Conservation (phyloP, 495 filamentous ascomycete species). For the Annulohypoxylon moriforme region DNA sequence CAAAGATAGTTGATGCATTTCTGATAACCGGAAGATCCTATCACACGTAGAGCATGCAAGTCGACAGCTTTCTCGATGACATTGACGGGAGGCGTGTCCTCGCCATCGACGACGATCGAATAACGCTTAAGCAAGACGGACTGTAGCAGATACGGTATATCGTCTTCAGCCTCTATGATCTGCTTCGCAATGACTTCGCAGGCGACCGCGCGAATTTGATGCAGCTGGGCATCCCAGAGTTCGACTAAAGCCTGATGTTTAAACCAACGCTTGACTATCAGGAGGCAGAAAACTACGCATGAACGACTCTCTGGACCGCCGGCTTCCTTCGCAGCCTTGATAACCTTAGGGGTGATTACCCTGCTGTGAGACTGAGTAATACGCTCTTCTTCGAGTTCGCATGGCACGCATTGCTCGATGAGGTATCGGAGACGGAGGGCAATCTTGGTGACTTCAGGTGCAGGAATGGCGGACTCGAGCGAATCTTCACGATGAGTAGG, state of each 20-base stretch:
- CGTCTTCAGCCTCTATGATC: conserved; percentile 86
- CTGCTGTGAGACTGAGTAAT: conserved; percentile 83
- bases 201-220: conserved; percentile 80
- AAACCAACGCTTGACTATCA: conserved; percentile 94
- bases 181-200: conserved; percentile 95
- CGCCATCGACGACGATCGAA: conserved; percentile 77
- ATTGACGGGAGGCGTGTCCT: conserved; percentile 80
- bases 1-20: conserved; percentile 91
- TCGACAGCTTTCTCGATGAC: conserved; percentile 93
- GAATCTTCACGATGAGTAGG: conserved; percentile 66
- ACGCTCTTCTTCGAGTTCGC: conserved; percentile 78
- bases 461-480: conserved; percentile 70
- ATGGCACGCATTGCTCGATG: conserved; percentile 87
- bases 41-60: conserved; percentile 86
- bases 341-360: conserved; percentile 82
- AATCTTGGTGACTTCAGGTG: conserved; percentile 82
- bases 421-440: conserved; percentile 91
- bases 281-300: conserved; percentile 84
- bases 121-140: conserved; percentile 91
- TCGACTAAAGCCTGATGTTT: conserved; percentile 80
- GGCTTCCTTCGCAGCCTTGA: conserved; percentile 81
- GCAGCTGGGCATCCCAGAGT: conserved; percentile 91
- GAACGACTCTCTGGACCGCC: conserved; percentile 78
- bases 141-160: conserved; percentile 80
- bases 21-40: conserved; percentile 93